Conservation (phyloP, 345 rosid species). For the Hibiscus syriacus region DNA sequence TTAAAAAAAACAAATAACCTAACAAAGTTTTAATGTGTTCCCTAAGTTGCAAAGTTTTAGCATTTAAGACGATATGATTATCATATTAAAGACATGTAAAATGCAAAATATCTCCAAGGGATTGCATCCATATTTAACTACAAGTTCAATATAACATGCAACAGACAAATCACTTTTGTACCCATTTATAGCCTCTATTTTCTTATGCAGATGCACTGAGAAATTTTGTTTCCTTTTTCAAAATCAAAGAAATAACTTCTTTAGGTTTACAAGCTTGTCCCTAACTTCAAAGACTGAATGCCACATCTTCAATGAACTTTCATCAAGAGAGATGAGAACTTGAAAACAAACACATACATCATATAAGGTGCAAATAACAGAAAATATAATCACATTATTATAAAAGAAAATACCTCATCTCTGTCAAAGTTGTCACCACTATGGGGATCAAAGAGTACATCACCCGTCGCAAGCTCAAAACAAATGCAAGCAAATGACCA, state of each 20-base stretch:
- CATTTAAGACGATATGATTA: background rate
- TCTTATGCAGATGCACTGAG: background rate
- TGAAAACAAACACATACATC: background rate
- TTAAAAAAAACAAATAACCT: background rate
- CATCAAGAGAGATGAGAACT: background rate
- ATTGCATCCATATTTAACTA: background rate
- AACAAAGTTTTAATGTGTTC: background rate
- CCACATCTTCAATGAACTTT: background rate
- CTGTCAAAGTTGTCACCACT: constrained; percentile 64
- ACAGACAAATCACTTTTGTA: background rate
- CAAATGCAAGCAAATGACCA: constrained; percentile 81
- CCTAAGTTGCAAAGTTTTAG: background rate
- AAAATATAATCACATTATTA: background rate
- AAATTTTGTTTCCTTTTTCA: background rate
- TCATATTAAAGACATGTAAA: background rate
- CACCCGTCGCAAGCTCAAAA: constrained; percentile 76
- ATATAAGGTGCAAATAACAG: background rate
- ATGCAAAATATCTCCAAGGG: background rate
- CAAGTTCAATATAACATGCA: constrained; percentile 1
- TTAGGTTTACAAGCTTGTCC: background rate
- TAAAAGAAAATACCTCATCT: constrained; percentile 48
- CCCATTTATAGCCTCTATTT: background rate
- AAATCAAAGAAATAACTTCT: background rate
- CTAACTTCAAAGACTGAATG: background rate
- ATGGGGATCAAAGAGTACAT: constrained; percentile 71